Conservation (phyloP, 371 early-diverging fungal genomes). For the Mucor plumbeus region DNA sequence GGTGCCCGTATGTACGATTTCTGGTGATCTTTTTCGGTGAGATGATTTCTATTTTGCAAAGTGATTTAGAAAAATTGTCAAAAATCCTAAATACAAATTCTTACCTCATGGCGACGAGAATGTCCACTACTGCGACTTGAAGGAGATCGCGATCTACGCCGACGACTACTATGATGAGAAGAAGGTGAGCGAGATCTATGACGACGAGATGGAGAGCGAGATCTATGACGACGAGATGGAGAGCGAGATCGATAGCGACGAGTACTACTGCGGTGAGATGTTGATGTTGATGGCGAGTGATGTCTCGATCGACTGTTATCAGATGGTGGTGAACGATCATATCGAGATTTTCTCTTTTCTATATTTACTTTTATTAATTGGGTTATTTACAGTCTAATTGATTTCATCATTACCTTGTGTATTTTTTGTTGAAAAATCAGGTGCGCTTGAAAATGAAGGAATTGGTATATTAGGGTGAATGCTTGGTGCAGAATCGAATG, state of each 20-base stretch:
- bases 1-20: conserved; percentile 27
- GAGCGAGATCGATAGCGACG: conserved; percentile 8
- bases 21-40: conserved; percentile 23
- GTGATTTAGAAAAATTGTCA: neutral
- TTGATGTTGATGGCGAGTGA: neutral
- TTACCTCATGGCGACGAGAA: conserved; percentile 15
- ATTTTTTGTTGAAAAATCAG: conserved; percentile 27
- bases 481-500: conserved; percentile 36
- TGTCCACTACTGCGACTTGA: conserved; percentile 6
- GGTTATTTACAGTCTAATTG: neutral
- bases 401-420: conserved; percentile 6
- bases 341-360: neutral
- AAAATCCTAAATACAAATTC: neutral
- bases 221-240: neutral
- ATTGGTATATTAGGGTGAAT: conserved; percentile 12
- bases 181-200: conserved; percentile 2
- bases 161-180: neutral
- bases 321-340: neutral
- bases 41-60: neutral
- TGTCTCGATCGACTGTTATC: neutral
- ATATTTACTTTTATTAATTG: neutral
- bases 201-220: neutral
- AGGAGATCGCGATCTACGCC: conserved; percentile 15
- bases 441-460: conserved; percentile 46
- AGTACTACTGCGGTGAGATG: neutral